Evolutionary conservation across 2,329 filamentous ascomycete genomes (phyloP).

Genomic region (Sphaceloma murrayae): DNA sequence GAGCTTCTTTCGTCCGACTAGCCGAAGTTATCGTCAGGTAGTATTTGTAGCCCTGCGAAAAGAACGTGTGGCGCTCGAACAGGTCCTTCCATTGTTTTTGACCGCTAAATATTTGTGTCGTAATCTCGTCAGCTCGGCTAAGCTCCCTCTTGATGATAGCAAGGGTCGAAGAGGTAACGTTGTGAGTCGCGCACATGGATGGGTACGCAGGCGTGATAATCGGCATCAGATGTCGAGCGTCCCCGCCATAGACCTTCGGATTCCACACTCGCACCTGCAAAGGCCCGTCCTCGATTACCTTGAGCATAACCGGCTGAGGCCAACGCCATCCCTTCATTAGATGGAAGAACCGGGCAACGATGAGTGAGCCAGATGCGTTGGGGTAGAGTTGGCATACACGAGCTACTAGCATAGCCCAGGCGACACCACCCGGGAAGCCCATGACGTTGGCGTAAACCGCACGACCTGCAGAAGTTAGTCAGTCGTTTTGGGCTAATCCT

Average conservation of each 20-base stretch:
- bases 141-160: constrained; percentile 76
- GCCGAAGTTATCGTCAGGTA: constrained; percentile 83
- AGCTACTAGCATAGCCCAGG: constrained; percentile 96
- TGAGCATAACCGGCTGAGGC: constrained; percentile 87
- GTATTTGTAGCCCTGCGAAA: constrained; percentile 87
- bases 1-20: constrained; percentile 71
- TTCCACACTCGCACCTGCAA: constrained; percentile 88
- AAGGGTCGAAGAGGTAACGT: constrained; percentile 79
- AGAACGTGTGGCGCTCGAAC: constrained; percentile 86
- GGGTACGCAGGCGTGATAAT: constrained; percentile 97
- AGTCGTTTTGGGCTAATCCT: too few relatives aligned
- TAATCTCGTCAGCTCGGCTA: constrained; percentile 63
- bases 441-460: constrained; percentile 81
- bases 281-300: constrained; percentile 72
- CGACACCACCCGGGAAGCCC: constrained; percentile 91
- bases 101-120: constrained; percentile 68
- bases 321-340: constrained; percentile 87
- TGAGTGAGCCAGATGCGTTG: constrained; percentile 75
- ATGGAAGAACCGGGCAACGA: constrained; percentile 89
- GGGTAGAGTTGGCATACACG: constrained; percentile 94
- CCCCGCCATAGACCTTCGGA: constrained; percentile 71
- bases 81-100: constrained; percentile 76
- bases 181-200: constrained; percentile 96
- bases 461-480: too few relatives aligned
- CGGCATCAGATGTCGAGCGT: constrained; percentile 86